Conservation (phyloP, 1,284 basidiomycete species). For the Leucoagaricus sp. region DNA sequence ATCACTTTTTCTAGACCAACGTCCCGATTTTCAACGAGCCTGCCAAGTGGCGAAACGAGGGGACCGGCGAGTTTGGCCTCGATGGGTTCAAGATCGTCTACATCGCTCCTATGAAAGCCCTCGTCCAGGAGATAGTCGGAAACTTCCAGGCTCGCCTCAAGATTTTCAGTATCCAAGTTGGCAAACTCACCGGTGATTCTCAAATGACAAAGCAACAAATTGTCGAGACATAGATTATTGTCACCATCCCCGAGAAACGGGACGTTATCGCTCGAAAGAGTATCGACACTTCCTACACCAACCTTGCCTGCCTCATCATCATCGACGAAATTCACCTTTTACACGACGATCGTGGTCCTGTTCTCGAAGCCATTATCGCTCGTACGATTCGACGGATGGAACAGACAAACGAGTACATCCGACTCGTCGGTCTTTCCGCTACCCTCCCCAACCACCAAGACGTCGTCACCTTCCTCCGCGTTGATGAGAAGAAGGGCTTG, state of each 20-base stretch:
- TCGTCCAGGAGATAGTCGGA: too few relatives aligned
- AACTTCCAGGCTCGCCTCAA: slow-evolving; percentile 86
- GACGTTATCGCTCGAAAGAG: slow-evolving; percentile 99
- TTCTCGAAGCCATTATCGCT: slow-evolving; percentile 91
- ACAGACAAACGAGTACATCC: too few relatives aligned
- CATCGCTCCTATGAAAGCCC: slow-evolving; percentile 99
- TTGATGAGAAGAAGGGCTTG: slow-evolving; percentile 89
- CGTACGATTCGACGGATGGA: slow-evolving; percentile 94
- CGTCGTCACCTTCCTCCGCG: slow-evolving; percentile 97
- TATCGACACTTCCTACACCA: slow-evolving; percentile 96
- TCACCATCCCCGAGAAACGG: slow-evolving; percentile 99
- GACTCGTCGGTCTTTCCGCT: slow-evolving; percentile 95
- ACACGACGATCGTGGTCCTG: slow-evolving; percentile 98
- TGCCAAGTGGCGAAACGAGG: slow-evolving; percentile 80
- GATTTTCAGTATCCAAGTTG: slow-evolving; percentile 85
- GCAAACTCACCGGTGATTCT: slow-evolving; percentile 95
- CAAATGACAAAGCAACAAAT: slow-evolving; percentile 99
- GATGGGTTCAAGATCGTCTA: slow-evolving; percentile 98
- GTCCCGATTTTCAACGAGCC: slow-evolving; percentile 93
- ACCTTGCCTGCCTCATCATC: slow-evolving; percentile 95
- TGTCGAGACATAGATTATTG: slow-evolving; percentile 96
- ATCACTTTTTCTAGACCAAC: slow-evolving; percentile 74
- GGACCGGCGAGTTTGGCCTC: slow-evolving; percentile 85
- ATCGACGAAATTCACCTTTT: slow-evolving; percentile 98
- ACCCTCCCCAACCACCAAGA: slow-evolving; percentile 98